Base-by-base conservation (phyloP, 2,329 filamentous ascomycete genomes). In the Epichloe amarillans region DNA sequence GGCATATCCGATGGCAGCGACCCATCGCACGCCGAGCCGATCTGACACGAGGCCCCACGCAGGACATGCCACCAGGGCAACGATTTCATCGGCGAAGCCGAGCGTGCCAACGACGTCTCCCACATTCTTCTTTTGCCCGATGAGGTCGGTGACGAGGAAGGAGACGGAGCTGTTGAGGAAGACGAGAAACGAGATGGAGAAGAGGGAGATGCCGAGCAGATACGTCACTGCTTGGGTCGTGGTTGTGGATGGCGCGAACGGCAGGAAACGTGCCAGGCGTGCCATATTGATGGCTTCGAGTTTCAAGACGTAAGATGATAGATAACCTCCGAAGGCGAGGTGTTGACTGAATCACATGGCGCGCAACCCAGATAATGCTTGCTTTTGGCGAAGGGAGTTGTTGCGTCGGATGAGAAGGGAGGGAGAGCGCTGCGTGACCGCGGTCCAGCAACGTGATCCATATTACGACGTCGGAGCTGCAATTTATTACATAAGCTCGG, bases 101-200 rank as follows among this genome's bases (percentile, higher is more conserved):
- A 94, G 75, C 10, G 88, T 93, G 50, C 88, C 88, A 53, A 91
- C 87, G 40, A 88, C 80, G 67, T 89, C 80, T 56, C 88, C 88
- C 8, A 93, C 85, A 58, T 77, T 74, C 55, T 81, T 68, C 62
- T 85, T 83, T 60, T 85, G 76, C 53, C 85, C 86, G 58, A 94
- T 82, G 54, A 88, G 76, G 65, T 91, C 85, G 54, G 86, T 91
- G 54, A 94, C 82, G 53, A 93, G 85, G 68, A 93, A 94, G 50
- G 84, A 88, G 53, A 93, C 75, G 62, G 82, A 84, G 70, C 82
- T 86, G 72, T 93, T 93, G 55, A 94, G 78, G 69, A 94, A 94
- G 61, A 94, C 88, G 57, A 94, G 83, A 70, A 93, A 93, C 50
- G 85, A 84, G 62, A 94, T 93, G 66, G 83, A 88, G 72, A 91